Conservation (phyloP, 352 stramenopile genomes). For the Pythium pyrilobum region DNA sequence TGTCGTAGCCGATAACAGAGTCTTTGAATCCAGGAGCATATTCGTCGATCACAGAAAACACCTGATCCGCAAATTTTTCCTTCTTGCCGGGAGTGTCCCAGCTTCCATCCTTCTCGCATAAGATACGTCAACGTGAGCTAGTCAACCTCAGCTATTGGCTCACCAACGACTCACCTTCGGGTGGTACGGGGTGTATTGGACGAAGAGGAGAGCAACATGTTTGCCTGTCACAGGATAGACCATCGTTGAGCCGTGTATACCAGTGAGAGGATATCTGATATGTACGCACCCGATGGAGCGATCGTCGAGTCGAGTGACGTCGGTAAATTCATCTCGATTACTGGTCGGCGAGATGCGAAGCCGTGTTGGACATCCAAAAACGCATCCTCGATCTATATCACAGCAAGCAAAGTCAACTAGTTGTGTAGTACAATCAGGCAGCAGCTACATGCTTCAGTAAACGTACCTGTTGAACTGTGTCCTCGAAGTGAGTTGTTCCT, state of each 20-base stretch:
- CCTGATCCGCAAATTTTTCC: slow-evolving; percentile 67
- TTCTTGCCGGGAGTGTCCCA: slow-evolving; percentile 77
- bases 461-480: slow-evolving; percentile 56
- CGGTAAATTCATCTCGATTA: slow-evolving; percentile 91
- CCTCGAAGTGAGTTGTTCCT: slow-evolving; percentile 89
- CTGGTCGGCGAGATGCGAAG: slow-evolving; percentile 57
- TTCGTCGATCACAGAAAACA: slow-evolving; percentile 85
- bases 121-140: not conserved
- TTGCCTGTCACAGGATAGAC: slow-evolving; percentile 42
- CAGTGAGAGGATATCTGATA: too few species aligned
- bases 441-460: not conserved
- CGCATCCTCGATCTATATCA: slow-evolving; percentile 87
- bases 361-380: slow-evolving; percentile 78
- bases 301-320: slow-evolving; percentile 80
- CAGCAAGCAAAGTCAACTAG: not conserved
- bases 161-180: slow-evolving; percentile 39
- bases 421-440: not conserved
- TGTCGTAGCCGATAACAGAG: slow-evolving; percentile 81
- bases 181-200: slow-evolving; percentile 89
- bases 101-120: slow-evolving; percentile 61
- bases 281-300: slow-evolving; percentile 45
- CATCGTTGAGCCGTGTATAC: not conserved
- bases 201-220: slow-evolving; percentile 87
- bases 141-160: not conserved
- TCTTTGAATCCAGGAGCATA: slow-evolving; percentile 83